phyloP scores from a whole-genome alignment of 78 protist genomes.

The Dictyostelium purpureum region DNA sequence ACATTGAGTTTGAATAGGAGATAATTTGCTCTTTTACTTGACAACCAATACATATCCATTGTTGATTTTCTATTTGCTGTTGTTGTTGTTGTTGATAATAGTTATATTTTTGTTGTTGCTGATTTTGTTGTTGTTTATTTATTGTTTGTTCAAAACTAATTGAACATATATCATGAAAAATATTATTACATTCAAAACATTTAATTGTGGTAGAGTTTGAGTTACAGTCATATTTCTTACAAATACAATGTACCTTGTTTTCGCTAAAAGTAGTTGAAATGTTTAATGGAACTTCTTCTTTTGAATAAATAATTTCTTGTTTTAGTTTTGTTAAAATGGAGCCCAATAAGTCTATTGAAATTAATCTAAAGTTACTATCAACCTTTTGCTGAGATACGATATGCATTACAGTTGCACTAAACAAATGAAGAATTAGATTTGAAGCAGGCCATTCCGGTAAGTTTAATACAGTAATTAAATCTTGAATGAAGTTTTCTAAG shows the following conservation, averaged over 20 bases:
- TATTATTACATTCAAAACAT: slow-evolving; percentile 15
- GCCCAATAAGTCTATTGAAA: slow-evolving; percentile 44
- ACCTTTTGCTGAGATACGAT: slow-evolving; percentile 1
- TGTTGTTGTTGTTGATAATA: background rate
- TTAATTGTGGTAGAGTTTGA: slow-evolving; percentile 23
- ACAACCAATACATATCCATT: slow-evolving; percentile 60
- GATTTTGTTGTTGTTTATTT: background rate
- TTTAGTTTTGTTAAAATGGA: slow-evolving; percentile 43
- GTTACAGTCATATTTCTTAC: slow-evolving; percentile 16
- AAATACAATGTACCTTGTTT: slow-evolving; percentile 7
- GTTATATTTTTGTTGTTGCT: background rate
- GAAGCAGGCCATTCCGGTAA: slow-evolving; percentile 75
- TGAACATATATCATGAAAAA: slow-evolving; percentile 53
- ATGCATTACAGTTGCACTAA: slow-evolving; percentile 2
- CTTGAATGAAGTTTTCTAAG: slow-evolving; percentile 52
- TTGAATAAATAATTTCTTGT: slow-evolving; percentile 23
- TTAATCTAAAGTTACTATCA: slow-evolving; percentile 8
- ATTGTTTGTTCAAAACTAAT: background rate
- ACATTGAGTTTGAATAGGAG: background rate
- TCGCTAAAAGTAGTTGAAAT: background rate
- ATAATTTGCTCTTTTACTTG: slow-evolving; percentile 12
- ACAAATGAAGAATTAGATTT: slow-evolving; percentile 18
- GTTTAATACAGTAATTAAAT: slow-evolving; percentile 22
- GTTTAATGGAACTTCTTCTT: background rate
- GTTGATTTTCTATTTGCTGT: background rate